Evolutionary conservation across 2,329 filamentous ascomycete species (phyloP).

Genomic region (Didymella pinodella): DNA sequence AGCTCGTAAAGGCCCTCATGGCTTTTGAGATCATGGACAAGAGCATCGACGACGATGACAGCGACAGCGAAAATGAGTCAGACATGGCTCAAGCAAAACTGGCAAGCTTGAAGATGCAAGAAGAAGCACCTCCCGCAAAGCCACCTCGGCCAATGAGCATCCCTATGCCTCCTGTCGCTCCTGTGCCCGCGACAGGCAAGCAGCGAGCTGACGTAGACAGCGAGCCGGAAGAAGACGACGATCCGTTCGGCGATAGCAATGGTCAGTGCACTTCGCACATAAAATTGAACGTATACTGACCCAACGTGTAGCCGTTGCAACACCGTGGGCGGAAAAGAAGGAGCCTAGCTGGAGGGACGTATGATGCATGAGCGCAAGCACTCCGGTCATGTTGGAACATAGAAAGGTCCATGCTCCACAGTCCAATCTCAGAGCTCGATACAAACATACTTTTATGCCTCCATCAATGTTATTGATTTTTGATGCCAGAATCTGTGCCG

Average conservation of each 20-base stretch:
- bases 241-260: constrained; percentile 87
- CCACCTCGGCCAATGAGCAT: constrained; percentile 58
- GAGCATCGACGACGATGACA: constrained; percentile 77
- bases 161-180: constrained; percentile 44
- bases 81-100: constrained; percentile 53
- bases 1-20: constrained; percentile 92
- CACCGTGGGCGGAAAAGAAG: constrained; percentile 52
- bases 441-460: not conserved
- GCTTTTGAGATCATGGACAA: constrained; percentile 93
- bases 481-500: not conserved
- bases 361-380: constrained; percentile 28
- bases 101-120: constrained; percentile 53
- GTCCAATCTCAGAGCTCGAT: not conserved
- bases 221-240: constrained; percentile 70
- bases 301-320: constrained; percentile 58
- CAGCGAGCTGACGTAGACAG: constrained; percentile 62
- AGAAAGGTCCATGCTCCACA: not conserved
- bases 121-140: constrained; percentile 57
- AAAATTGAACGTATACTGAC: constrained; percentile 15
- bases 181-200: constrained; percentile 41
- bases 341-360: constrained; percentile 53
- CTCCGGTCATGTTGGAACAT: not conserved
- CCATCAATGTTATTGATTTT: not conserved
- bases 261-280: constrained; percentile 44
- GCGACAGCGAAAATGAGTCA: constrained; percentile 65